Conservation (phyloP, 176 grass and related monocot genomes). For the Phragmites australis region DNA sequence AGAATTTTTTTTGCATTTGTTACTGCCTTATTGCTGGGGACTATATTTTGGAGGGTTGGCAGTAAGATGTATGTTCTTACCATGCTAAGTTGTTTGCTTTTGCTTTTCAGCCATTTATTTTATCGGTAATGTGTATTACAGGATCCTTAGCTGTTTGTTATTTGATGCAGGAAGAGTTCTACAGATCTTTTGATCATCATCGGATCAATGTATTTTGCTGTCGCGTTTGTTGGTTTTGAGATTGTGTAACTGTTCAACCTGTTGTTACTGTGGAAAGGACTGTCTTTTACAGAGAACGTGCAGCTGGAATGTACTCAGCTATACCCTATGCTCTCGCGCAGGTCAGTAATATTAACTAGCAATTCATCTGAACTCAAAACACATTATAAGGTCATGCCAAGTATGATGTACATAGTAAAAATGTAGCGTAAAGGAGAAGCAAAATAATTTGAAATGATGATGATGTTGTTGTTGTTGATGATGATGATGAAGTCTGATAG, state of each 20-base stretch:
- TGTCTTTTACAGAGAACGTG: slow-evolving; percentile 69
- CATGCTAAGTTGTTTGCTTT: slow-evolving; percentile 14
- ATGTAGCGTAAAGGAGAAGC: neutral
- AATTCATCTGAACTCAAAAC: slow-evolving; percentile 27
- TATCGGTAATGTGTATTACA: neutral
- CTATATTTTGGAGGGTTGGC: slow-evolving; percentile 85
- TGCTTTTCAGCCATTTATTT: slow-evolving; percentile 11
- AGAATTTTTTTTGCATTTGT: slow-evolving; percentile 60
- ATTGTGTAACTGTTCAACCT: slow-evolving; percentile 65
- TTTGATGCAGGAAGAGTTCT: slow-evolving; percentile 49
- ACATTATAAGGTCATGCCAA: neutral
- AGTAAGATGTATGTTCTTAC: slow-evolving; percentile 54
- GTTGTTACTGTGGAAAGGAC: slow-evolving; percentile 69
- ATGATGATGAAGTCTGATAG: slow-evolving; percentile 12
- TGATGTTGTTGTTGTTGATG: neutral
- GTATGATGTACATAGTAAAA: neutral
- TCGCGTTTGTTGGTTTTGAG: slow-evolving; percentile 62
- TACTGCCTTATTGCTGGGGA: slow-evolving; percentile 60
- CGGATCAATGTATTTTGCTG: slow-evolving; percentile 78
- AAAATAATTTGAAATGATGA: slow-evolving; percentile 9
- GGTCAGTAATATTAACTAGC: slow-evolving; percentile 44
- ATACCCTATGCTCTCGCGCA: slow-evolving; percentile 76
- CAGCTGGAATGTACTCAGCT: slow-evolving; percentile 80
- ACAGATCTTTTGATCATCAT: slow-evolving; percentile 54
- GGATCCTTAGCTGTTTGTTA: slow-evolving; percentile 28